Evolutionary conservation across 176 grass and related monocot species (phyloP), one percentile per base, ranked within the genome.

Genomic region (Zea mays): DNA sequence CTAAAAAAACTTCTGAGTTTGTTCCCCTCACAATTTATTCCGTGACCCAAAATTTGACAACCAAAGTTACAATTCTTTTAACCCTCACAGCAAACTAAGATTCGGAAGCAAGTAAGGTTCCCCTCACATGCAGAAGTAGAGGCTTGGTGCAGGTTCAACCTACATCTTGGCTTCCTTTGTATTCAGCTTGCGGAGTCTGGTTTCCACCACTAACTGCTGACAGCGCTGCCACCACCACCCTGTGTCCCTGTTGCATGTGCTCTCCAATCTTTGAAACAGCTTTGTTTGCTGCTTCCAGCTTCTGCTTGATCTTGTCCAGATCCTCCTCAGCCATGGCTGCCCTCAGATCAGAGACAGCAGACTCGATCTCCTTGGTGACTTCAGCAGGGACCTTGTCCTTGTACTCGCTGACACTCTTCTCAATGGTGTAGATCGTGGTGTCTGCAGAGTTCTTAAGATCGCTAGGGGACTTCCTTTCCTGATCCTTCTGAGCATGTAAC

Each of bases 261-360:
- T 99, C 61, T 27, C 96, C 96, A 40, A 97, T 97, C 87, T 97
- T 97, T 2, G 92, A 93, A 7, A 96, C 96, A 5, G 96, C 92
- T 81, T 99, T 99, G 74, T 99, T 93, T 47, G 96, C 96, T 9
- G 81, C 87, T 50, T 99, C 90, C 5, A 99, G 83, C 76, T 99
- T 99, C 72, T 99, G 92, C 85, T 93, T 99, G 73, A 99, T 99
- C 86, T 88, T 95, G 3, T 99, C 96, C 81, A 77, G 84, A 10
- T 93, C 72, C 2, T 99, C 90, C 7, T 86, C 78, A 34, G 66
- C 84, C 86, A 95, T 95, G 13, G 92, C 92, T 27, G 85, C 54
- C 81, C 90, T 92, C 69, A 99, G 79, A 78, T 99, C 96, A n/a
- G 85, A 86, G 33, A 96, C 64, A 39, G 92, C 86, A 44, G 85